A percentile compares a stretch with the other conserved stretches of the same genome.
These are phyloP conservation scores for Daucus carota DNA, from an alignment of 129 eudicot genomes.

Conservation along the genomic window DNA sequence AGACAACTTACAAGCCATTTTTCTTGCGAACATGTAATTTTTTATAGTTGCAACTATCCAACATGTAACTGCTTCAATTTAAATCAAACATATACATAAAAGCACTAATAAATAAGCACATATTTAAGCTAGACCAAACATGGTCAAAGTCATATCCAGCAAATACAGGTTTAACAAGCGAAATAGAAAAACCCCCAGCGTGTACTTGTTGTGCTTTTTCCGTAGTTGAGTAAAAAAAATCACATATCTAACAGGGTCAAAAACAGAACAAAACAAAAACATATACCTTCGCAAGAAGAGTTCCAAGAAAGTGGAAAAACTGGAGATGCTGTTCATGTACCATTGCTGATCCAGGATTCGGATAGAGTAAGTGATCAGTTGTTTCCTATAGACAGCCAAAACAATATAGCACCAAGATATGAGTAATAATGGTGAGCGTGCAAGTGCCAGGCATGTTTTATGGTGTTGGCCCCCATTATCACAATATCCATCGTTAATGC, in stretches of 20 bases:
- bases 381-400: constrained; percentile 57
- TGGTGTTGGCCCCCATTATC: too few relatives aligned
- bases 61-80: neutral
- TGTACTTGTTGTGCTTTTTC: neutral
- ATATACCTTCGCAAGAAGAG: constrained; percentile 83
- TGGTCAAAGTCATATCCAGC: neutral
- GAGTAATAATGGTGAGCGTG: neutral
- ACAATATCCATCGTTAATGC: too few relatives aligned
- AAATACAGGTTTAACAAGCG: neutral
- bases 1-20: neutral
- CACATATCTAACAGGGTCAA: constrained; percentile 1
- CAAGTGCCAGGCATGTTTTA: neutral
- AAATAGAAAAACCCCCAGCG: neutral
- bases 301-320: constrained; percentile 86
- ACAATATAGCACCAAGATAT: neutral
- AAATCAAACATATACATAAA: neutral
- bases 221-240: neutral
- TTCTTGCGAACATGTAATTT: too few relatives aligned
- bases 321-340: constrained; percentile 93
- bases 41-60: neutral
- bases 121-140: neutral
- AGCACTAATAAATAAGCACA: neutral
- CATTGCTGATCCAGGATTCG: constrained; percentile 95
- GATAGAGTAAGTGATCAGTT: constrained; percentile 85
- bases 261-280: neutral